Evolutionary conservation across 371 early-diverging fungal species (phyloP), one percentile per base, ranked within the genome.

Genomic region (Sporodiniella umbellata): DNA sequence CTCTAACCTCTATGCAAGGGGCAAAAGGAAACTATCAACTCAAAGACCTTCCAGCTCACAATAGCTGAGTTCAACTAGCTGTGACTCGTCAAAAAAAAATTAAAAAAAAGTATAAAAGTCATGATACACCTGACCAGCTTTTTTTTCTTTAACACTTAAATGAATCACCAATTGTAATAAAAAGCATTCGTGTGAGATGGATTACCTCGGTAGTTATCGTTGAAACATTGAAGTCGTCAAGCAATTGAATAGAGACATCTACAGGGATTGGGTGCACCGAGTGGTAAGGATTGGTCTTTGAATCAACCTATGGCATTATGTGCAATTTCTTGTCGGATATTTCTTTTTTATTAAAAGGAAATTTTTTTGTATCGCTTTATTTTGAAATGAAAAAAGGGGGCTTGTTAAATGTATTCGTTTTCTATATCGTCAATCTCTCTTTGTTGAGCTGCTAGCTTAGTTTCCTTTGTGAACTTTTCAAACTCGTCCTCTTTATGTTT

Each of bases 131-230:
- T 4, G 45, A 37, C 52, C 48, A 39, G 28, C 23, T 39, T 48
- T 42, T 48, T 39, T 52, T 48, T 53, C 48, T 48, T 61, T 54
- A 63, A 54, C 57, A 63, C 63, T 53, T 57, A 58, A 11, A 35
- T 58, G 53, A 46, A 53, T 44, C 48, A 30, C n/a, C 63, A 58
- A 54, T 64, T 64, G 64, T 30, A 51, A 57, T 55, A 58, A 64
- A 62, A 64, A 60, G 64, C 64, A 58, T 64, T 64, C 64, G 50
- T 64, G 64, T 64, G 64, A 64, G 59, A 55, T 64, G 4, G 64
- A 31, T 21, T 58, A 45, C 55, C 28, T 55, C 43, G 51, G 63
- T 58, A 54, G 26, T 46, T 62, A 64, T 64, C 64, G 24, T 42
- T 51, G 64, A 64, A 31, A 55, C 64, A 64, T 33, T 50, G 64